These are phyloP conservation scores for Tetrahymena elliotti DNA, from an alignment of 73 alveolate genomes.

Conservation along the genomic window DNA sequence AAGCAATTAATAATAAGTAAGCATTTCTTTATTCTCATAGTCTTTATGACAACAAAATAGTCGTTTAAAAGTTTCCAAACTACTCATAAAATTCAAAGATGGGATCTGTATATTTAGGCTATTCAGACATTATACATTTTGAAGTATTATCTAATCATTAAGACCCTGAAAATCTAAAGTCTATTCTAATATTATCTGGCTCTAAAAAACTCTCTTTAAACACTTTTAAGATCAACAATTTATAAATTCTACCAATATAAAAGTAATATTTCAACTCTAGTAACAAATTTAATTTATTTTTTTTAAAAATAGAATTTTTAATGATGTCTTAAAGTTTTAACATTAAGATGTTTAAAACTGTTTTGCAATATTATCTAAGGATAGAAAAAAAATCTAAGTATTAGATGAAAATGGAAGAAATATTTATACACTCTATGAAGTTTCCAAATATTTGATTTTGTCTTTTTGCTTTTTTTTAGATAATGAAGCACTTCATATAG, in stretches of 20 bases:
- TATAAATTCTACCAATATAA: neutral
- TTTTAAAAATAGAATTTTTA: neutral
- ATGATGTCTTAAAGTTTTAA: neutral
- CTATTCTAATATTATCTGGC: neutral
- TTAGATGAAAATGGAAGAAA: neutral
- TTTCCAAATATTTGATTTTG: neutral
- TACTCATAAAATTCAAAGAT: neutral
- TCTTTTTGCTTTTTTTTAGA: neutral
- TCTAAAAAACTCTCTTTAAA: neutral
- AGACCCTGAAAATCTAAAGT: neutral
- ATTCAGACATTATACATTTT: neutral
- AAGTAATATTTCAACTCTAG: neutral
- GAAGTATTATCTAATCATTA: neutral
- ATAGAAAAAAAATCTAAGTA: neutral
- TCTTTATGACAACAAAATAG: neutral
- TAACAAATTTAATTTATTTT: neutral
- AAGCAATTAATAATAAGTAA: neutral
- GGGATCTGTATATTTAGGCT: neutral
- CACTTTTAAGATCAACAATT: neutral
- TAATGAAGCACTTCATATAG: neutral
- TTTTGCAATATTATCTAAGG: neutral
- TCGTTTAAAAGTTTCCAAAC: neutral
- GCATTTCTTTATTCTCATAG: neutral
- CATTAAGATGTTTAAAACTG: neutral
- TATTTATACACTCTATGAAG: neutral